A percentile compares a stretch with the other conserved stretches of the same genome.
These are phyloP conservation scores for Globisporangium perplexum DNA, from an alignment of 352 stramenopile genomes.

Conservation along the genomic window DNA sequence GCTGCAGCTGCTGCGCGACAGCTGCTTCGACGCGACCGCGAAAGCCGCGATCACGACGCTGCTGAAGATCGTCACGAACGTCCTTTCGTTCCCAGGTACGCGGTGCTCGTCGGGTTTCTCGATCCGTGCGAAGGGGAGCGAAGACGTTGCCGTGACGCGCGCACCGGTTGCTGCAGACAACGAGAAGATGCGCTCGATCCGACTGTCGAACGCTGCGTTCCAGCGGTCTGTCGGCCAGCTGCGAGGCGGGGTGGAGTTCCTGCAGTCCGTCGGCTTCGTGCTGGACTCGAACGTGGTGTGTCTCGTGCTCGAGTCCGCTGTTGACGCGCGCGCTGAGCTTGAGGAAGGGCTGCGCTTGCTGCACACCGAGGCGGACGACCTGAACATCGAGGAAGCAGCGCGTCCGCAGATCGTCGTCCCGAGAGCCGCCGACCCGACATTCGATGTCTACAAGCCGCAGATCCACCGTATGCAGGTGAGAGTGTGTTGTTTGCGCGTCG, in stretches of 20 bases:
- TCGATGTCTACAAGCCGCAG: slow-evolving; percentile 80
- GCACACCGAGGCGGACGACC: slow-evolving; percentile 71
- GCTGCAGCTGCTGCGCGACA: slow-evolving; percentile 67
- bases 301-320: slow-evolving; percentile 27
- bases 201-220: slow-evolving; percentile 72
- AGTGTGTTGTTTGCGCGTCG: neutral
- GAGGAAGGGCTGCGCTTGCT: slow-evolving; percentile 53
- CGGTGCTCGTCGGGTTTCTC: slow-evolving; percentile 1
- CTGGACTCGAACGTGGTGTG: slow-evolving; percentile 41
- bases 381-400: slow-evolving; percentile 42
- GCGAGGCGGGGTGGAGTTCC: slow-evolving; percentile 66
- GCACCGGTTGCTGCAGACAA: slow-evolving; percentile 40
- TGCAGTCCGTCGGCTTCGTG: slow-evolving; percentile 59
- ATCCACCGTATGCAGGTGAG: slow-evolving; percentile 76
- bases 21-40: slow-evolving; percentile 71
- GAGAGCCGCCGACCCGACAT: slow-evolving; percentile 29
- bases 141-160: neutral
- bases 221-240: slow-evolving; percentile 58
- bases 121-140: neutral
- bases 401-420: slow-evolving; percentile 45
- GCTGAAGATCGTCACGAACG: slow-evolving; percentile 85
- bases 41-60: slow-evolving; percentile 53
- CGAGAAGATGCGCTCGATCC: slow-evolving; percentile 77
- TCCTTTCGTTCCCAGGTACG: slow-evolving; percentile 75
- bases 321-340: slow-evolving; percentile 24